Evolutionary conservation across 305 asterid species (phyloP), one percentile per base, ranked within the genome.

Genomic region (Rubia balearica): DNA sequence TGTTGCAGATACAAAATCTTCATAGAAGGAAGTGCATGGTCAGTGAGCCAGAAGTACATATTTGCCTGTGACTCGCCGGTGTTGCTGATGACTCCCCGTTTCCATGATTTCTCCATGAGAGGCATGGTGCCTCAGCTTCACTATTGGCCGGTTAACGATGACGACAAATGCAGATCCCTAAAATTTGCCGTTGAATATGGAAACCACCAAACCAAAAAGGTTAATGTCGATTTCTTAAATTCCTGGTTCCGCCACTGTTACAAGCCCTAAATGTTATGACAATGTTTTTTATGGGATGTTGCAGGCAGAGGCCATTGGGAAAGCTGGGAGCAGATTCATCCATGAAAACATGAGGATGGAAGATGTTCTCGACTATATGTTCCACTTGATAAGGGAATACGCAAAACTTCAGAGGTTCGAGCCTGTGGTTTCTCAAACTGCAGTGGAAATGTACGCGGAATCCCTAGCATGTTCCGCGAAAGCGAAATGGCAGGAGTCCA

Each of bases 11-110:
- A 85, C 81, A 94, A 91, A 74, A 94, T 94, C 2, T 94, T 89
- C 21, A 83, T 89, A 53, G 98, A 94, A 82, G 98, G 97, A 76
- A 84, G 81, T 84, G 96, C 87, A 4, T 91, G 98, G 97, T 91
- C 98, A 0, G 96, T 88, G 59, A 94, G 98, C 21, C 95, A 94
- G 55, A 94, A 91, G 61, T 94, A 89, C 53, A 94, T 94, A 24
- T 80, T 94, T 8, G 96, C 96, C 4, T 89, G 97, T 46, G 74
- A 91, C 63, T 91, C 99, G 3, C 91, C 96, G 1, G 85, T 89
- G 48, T 74, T 94, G 78, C 79, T 85, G 21, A 73, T 91, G 75
- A 84, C 92, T 0, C 89, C 78, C 10, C 89, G 83, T 11, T 91
- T 80, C 87, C 70, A 94, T 53, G 97, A 91, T 83, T 94, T 94